Conservation (phyloP, 129 eudicot species). For the Artemisia tridentata region DNA sequence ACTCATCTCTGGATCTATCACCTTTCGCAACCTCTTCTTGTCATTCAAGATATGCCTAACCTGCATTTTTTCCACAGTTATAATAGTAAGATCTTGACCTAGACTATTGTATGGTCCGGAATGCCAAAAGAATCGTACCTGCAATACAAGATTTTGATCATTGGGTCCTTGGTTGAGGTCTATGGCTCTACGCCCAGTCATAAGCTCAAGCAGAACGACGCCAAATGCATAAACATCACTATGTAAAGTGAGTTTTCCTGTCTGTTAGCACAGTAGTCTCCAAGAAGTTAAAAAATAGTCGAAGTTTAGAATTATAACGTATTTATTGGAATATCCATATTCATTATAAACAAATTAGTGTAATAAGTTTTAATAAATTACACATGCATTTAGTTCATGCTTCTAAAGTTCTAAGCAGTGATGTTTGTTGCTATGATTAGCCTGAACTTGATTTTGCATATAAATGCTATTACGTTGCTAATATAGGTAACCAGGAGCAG, state of each 20-base stretch:
- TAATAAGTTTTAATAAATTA: too few relatives aligned
- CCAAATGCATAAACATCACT: constrained; percentile 98
- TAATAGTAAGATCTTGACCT: constrained; percentile 15
- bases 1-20: constrained; percentile 84
- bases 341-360: neutral
- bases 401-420: too few relatives aligned
- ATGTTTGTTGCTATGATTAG: too few relatives aligned
- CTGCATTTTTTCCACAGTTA: constrained; percentile 47
- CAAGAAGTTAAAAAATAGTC: neutral
- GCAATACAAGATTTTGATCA: constrained; percentile 86
- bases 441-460: neutral
- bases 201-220: constrained; percentile 88
- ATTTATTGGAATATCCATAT: constrained; percentile 2
- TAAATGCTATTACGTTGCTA: neutral
- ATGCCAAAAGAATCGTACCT: constrained; percentile 42
- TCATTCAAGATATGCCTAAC: constrained; percentile 79
- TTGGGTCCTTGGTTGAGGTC: constrained; percentile 91
- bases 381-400: too few relatives aligned
- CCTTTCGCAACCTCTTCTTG: constrained; percentile 74
- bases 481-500: neutral
- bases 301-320: neutral
- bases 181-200: constrained; percentile 91
- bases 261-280: constrained; percentile 51
- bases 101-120: constrained; percentile 11
- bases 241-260: constrained; percentile 91